Percentiles rank a stretch among this genome's conserved stretches.
Conservation (phyloP, 768 basidiomycete species). For the Cystofilobasidium macerans region DNA sequence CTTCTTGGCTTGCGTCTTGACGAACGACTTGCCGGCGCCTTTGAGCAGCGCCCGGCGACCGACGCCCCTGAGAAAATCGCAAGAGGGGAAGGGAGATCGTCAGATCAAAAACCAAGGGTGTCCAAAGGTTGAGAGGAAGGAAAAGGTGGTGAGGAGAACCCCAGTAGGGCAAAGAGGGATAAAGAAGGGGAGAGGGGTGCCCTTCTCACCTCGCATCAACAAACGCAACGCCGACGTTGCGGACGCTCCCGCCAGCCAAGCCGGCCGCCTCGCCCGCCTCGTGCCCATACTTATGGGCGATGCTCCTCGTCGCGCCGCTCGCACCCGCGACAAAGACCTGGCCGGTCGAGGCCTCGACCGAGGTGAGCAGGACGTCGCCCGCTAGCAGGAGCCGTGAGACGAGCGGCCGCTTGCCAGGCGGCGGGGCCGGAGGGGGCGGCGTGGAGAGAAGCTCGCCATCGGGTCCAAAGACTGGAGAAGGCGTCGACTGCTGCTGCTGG, state of each 20-base stretch:
- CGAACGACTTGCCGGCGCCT: constrained; percentile 19
- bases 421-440: too few relatives aligned
- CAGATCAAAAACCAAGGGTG: not conserved
- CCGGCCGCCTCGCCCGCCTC: constrained; percentile 21
- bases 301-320: not conserved
- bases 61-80: not conserved
- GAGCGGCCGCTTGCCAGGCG: constrained; percentile 11
- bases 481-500: too few relatives aligned
- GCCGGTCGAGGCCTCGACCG: constrained; percentile 9
- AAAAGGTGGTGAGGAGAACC: not conserved
- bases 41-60: constrained; percentile 15
- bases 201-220: constrained; percentile 7
- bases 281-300: constrained; percentile 24
- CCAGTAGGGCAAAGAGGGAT: too few relatives aligned
- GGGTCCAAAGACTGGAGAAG: too few relatives aligned
- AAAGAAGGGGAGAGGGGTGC: not conserved
- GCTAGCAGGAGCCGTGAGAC: constrained; percentile 19
- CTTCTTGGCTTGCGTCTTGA: constrained; percentile 13
- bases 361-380: constrained; percentile 23
- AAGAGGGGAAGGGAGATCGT: not conserved
- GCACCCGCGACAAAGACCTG: not conserved
- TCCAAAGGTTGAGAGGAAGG: too few relatives aligned
- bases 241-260: constrained; percentile 10
- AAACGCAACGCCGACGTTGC: constrained; percentile 19
- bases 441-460: too few relatives aligned